Conservation (phyloP, 352 stramenopile species). For the Phytopythium aichiense region DNA sequence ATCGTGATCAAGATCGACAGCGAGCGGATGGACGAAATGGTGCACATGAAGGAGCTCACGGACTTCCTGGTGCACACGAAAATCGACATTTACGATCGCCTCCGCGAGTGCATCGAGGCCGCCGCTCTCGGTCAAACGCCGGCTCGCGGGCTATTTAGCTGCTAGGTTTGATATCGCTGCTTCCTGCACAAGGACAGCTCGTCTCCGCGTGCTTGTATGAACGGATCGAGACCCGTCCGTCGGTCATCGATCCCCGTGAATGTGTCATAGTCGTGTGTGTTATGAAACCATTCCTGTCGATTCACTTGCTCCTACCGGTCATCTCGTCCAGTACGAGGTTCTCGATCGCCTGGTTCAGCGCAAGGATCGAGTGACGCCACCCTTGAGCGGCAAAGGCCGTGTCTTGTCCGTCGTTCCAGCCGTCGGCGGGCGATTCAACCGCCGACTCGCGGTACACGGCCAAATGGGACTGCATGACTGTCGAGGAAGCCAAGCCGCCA, state of each 20-base stretch:
- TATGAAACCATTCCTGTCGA: no score
- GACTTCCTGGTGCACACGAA: not conserved
- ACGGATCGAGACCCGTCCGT: no score
- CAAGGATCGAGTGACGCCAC: constrained; percentile 18
- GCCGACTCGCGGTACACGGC: constrained; percentile 13
- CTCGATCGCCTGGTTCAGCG: constrained; percentile 39
- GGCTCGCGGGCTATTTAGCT: not conserved
- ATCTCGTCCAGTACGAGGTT: constrained; percentile 37
- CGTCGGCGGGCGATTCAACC: not conserved
- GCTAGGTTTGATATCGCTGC: not conserved
- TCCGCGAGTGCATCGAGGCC: not conserved
- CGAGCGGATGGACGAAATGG: not conserved
- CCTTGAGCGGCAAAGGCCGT: constrained; percentile 20
- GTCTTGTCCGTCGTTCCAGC: constrained; percentile 14
- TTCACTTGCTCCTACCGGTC: not conserved
- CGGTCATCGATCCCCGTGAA: no score
- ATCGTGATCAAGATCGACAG: not conserved
- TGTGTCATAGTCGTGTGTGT: no score
- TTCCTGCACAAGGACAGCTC: no score
- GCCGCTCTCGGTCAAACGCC: not conserved
- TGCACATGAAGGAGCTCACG: not conserved
- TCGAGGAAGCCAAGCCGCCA: constrained; percentile 9
- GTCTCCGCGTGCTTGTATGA: no score
- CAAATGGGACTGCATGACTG: constrained; percentile 24
- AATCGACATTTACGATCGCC: not conserved